These are phyloP conservation scores for Chrysanthemum lavandulifolium DNA, from an alignment of 129 eudicot species.

Conservation along the genomic window DNA sequence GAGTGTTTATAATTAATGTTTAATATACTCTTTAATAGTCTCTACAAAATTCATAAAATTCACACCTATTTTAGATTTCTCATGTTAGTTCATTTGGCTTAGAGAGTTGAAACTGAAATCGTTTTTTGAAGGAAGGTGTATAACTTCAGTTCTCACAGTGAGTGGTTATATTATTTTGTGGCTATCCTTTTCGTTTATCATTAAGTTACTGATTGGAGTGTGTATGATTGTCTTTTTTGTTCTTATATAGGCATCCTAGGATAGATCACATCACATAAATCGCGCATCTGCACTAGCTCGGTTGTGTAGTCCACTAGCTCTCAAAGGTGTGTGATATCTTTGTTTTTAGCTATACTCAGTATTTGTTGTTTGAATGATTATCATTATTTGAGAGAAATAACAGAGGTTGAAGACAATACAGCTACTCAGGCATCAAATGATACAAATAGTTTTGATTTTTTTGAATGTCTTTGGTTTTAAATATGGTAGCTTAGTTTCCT, in stretches of 20 bases:
- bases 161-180: background rate
- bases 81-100: constrained; percentile 7
- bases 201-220: constrained; percentile 1
- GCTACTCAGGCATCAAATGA: too few relatives aligned
- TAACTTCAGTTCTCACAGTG: background rate
- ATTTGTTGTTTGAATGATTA: too few relatives aligned
- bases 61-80: background rate
- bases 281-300: constrained; percentile 86
- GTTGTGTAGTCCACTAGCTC: constrained; percentile 74
- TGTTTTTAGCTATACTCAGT: background rate
- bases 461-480: too few relatives aligned
- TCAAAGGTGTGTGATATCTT: constrained; percentile 54
- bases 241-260: constrained; percentile 70
- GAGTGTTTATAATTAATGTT: background rate
- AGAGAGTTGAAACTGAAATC: background rate
- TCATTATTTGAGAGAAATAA: too few relatives aligned
- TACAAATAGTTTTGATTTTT: too few relatives aligned
- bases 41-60: background rate
- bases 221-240: constrained; percentile 22
- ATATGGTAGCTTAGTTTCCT: too few relatives aligned
- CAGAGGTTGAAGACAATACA: too few relatives aligned
- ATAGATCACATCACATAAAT: constrained; percentile 91
- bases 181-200: background rate
- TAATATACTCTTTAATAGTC: background rate
- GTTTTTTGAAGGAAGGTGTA: background rate